A percentile compares a stretch with the other conserved stretches of the same genome.
These are phyloP conservation scores for Parachlorella kessleri DNA, from an alignment of 139 green algal species.

Conservation along the genomic window DNA sequence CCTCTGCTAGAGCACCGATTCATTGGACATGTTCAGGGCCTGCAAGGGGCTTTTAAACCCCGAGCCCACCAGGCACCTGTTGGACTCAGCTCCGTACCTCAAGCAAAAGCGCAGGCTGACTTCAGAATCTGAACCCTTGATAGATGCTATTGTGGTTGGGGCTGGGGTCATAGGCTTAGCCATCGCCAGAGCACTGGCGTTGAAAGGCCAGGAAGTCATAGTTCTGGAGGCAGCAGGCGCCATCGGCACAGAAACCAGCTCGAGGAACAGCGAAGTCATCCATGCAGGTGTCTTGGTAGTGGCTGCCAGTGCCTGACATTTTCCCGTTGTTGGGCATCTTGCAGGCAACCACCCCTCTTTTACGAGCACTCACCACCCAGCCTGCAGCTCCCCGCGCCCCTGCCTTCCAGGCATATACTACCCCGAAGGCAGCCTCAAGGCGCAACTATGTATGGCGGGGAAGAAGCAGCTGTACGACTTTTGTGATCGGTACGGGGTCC, in stretches of 20 bases:
- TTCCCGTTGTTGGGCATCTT: too few species aligned
- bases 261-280: conserved; percentile 60
- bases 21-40: too few species aligned
- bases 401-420: conserved; percentile 88
- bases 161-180: conserved; percentile 85
- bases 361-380: too few species aligned
- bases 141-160: conserved; percentile 35
- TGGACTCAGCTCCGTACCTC: too few species aligned
- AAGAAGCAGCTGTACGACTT: conserved; percentile 59
- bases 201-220: conserved; percentile 58
- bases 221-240: conserved; percentile 62
- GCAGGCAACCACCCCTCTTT: too few species aligned
- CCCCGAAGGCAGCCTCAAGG: conserved; percentile 75
- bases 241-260: conserved; percentile 70
- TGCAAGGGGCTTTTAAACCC: too few species aligned
- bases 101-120: too few species aligned
- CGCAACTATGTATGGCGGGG: conserved; percentile 76
- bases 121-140: neutral
- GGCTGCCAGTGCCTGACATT: too few species aligned
- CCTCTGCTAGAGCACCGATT: too few species aligned
- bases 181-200: conserved; percentile 58
- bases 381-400: too few species aligned
- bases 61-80: too few species aligned
- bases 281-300: conserved; percentile 38
- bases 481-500: conserved; percentile 54